Base-by-base conservation (phyloP, 176 grass and related monocot species). In the Zoysia pacifica region DNA sequence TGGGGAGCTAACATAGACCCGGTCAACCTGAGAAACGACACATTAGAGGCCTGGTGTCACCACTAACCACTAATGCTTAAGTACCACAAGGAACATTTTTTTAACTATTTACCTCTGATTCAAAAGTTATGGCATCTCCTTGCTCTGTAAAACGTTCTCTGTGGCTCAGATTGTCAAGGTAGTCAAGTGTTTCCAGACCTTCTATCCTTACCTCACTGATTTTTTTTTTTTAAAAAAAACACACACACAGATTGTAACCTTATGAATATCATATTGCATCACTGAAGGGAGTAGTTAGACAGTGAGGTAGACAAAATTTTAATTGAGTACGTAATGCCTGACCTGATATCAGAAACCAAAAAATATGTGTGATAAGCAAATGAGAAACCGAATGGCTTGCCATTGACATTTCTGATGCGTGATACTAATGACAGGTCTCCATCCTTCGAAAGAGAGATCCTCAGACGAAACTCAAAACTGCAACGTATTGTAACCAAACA, bases 341-440 rank as follows among this genome's bases (percentile, higher is more conserved):
- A 94, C 95, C 95, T 94, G 89, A 97, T 97, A 51, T 97, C 95
- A 70, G 95, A 97, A 78, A 97, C 92, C 64, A 86, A 93, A 10
- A 97, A 81, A 18, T 97, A 85, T 8, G 94, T 97, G 62, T 97
- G 91, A 55, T 97, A 97, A 56, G 76, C 94, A 90, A 97, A 97
- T 72, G 94, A 85, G 78, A 97, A 97, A 80, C 83, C 92, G 76
- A 97, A 97, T 75, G 91, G 73, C 86, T 87, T 97, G 14, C 85
- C 94, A 73, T 94, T 89, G 20, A 97, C 79, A 76, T 97, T 97
- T 79, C 91, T 85, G 47, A 94, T 79, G 10, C 91, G 85, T 38
- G 94, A 97, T 81, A 91, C 82, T 60, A 97, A 52, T 65, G 89
- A 80, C 18, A 97, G 86, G 78, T 85, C 69, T 9, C 94, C 94